Conservation (phyloP, 73 alveolate species). For the Urostyla sp. region DNA sequence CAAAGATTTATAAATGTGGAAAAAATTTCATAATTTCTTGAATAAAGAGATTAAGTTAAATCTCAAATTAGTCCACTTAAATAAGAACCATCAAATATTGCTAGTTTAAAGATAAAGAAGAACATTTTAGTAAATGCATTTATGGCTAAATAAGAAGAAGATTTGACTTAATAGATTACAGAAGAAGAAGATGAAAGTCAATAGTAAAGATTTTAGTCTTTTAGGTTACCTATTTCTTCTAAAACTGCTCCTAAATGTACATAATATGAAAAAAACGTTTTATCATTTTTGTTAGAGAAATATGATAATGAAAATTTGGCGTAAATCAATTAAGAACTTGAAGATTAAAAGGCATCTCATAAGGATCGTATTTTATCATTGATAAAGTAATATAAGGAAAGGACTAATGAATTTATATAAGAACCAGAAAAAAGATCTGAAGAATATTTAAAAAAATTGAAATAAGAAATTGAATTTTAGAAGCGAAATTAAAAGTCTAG, state of each 20-base stretch:
- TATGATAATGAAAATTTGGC: conserved; percentile 36
- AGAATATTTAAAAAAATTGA: conserved; percentile 7
- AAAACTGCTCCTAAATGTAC: conserved; percentile 9
- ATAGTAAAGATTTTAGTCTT: not conserved
- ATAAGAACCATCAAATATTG: too few relatives aligned
- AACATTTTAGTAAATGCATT: too few relatives aligned
- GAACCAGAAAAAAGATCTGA: conserved; percentile 33
- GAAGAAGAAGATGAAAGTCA: not conserved
- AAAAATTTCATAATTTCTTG: too few relatives aligned
- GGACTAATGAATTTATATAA: conserved; percentile 9
- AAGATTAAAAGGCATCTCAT: conserved; percentile 20
- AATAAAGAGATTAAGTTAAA: too few relatives aligned
- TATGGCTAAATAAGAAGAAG: too few relatives aligned
- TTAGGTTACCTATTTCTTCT: conserved; percentile 18
- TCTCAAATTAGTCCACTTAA: too few relatives aligned
- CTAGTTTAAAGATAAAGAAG: too few relatives aligned
- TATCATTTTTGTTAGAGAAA: not conserved
- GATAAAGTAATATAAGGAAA: not conserved
- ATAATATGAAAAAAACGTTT: not conserved
- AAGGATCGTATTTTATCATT: conserved; percentile 1
- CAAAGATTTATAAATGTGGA: too few relatives aligned
- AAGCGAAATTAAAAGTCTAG: conserved; percentile 11
- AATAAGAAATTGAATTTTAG: conserved; percentile 33
- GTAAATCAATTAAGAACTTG: conserved; percentile 7
- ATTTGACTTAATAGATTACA: not conserved